phyloP scores from a whole-genome alignment of 495 filamentous ascomycete genomes.

The Apodospora peruviana region DNA sequence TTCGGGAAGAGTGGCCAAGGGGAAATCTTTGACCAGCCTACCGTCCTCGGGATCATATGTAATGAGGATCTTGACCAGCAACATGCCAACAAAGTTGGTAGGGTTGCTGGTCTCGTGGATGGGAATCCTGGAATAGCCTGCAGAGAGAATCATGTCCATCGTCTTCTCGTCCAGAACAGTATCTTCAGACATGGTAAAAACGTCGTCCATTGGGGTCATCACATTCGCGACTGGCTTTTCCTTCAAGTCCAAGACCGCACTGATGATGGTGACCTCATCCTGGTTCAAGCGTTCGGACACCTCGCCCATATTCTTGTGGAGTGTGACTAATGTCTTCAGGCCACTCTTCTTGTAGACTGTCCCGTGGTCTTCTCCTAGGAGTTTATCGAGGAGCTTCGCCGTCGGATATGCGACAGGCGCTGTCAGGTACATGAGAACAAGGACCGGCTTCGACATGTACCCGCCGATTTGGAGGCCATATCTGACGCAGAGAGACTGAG shows the following conservation, averaged over 20 bases:
- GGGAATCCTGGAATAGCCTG: slow-evolving; percentile 92
- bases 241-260: slow-evolving; percentile 90
- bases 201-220: slow-evolving; percentile 98
- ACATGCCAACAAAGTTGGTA: slow-evolving; percentile 91
- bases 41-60: slow-evolving; percentile 96
- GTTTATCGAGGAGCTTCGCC: slow-evolving; percentile 80
- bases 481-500: slow-evolving; percentile 92
- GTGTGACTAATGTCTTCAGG: slow-evolving; percentile 70
- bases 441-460: slow-evolving; percentile 84
- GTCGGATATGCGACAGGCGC: slow-evolving; percentile 83
- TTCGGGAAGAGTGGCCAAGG: slow-evolving; percentile 88
- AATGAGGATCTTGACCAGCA: slow-evolving; percentile 95
- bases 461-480: slow-evolving; percentile 96
- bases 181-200: slow-evolving; percentile 91
- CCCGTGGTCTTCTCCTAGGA: slow-evolving; percentile 88
- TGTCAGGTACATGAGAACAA: slow-evolving; percentile 86
- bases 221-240: slow-evolving; percentile 91
- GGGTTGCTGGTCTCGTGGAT: slow-evolving; percentile 81
- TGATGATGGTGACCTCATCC: slow-evolving; percentile 98
- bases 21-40: slow-evolving; percentile 79
- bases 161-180: slow-evolving; percentile 84
- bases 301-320: slow-evolving; percentile 85
- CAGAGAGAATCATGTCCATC: slow-evolving; percentile 86
- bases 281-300: slow-evolving; percentile 87
- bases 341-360: slow-evolving; percentile 96